These are phyloP conservation scores for Cyberlindnera meyerae DNA, from an alignment of 805 yeast species.

Conservation along the genomic window DNA sequence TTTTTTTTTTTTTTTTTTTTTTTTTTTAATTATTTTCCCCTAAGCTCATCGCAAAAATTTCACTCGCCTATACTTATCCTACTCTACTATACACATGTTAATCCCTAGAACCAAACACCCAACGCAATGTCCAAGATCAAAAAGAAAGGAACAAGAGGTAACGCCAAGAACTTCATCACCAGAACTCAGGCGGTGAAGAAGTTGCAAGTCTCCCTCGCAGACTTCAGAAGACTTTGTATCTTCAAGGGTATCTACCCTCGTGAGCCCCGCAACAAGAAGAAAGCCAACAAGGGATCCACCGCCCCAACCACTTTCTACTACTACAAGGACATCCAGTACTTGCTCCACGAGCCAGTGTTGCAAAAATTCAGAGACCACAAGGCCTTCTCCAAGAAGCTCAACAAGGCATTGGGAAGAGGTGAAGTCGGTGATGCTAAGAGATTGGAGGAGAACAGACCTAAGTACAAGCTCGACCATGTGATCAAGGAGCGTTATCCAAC, in stretches of 20 bases:
- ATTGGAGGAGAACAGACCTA: conserved; percentile 75
- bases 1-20: no score
- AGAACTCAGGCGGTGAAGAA: conserved; percentile 92
- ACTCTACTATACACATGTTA: background rate
- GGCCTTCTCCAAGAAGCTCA: conserved; percentile 85
- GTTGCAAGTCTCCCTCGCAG: conserved; percentile 90
- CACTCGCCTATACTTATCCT: no score
- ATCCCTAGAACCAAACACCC: background rate
- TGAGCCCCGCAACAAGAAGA: conserved; percentile 92
- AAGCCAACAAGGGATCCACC: conserved; percentile 97
- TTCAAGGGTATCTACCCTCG: conserved; percentile 97
- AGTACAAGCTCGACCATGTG: conserved; percentile 81
- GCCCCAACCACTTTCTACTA: conserved; percentile 94
- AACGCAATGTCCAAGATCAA: conserved; percentile 35
- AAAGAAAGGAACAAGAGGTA: conserved; percentile 82
- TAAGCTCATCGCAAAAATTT: conserved; percentile 10
- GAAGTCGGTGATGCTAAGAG: conserved; percentile 85
- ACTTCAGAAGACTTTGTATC: conserved; percentile 94
- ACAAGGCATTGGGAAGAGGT: conserved; percentile 86
- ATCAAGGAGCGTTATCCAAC: conserved; percentile 95
- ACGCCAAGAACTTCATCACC: conserved; percentile 87
- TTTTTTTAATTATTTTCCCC: no score
- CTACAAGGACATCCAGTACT: conserved; percentile 87
- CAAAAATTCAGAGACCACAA: conserved; percentile 92
- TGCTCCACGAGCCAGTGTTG: conserved; percentile 91